Conservation (phyloP, 1,139 yeast species). For the Hyphopichia wangnamkhiaoensis region DNA sequence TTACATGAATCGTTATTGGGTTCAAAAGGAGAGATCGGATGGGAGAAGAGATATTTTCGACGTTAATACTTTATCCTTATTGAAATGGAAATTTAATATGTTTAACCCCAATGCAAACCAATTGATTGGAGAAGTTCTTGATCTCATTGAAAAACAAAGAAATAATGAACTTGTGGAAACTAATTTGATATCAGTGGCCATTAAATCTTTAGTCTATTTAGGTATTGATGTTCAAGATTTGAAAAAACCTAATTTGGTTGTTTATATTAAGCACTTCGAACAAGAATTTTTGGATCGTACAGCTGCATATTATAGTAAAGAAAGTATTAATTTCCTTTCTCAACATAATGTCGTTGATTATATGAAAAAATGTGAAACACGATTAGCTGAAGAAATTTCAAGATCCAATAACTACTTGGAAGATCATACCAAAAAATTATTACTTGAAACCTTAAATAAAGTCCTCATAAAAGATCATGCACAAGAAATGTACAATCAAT, state of each 20-base stretch:
- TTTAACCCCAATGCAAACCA: conserved; percentile 63
- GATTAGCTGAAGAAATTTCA: conserved; percentile 80
- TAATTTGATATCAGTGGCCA: conserved; percentile 67
- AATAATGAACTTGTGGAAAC: conserved; percentile 76
- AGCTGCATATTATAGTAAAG: conserved; percentile 67
- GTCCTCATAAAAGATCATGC: conserved; percentile 82
- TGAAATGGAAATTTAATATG: conserved; percentile 86
- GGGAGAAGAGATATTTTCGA: conserved; percentile 92
- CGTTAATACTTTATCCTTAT: conserved; percentile 81
- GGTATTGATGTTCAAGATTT: conserved; percentile 81
- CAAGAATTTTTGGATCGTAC: conserved; percentile 74
- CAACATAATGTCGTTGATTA: conserved; percentile 87
- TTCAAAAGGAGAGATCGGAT: conserved; percentile 91
- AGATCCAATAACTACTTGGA: conserved; percentile 80
- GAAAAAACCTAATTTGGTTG: conserved; percentile 79
- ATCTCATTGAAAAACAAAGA: conserved; percentile 75
- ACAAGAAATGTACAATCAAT: conserved; percentile 73
- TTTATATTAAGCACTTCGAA: conserved; percentile 81
- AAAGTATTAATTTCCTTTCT: conserved; percentile 65
- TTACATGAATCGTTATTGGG: conserved; percentile 97
- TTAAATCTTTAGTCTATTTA: conserved; percentile 77
- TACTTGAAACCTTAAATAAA: conserved; percentile 72
- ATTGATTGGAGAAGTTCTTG: conserved; percentile 71
- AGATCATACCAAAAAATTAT: conserved; percentile 78
- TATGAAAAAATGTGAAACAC: conserved; percentile 79